Conservation (phyloP, 331 rosid genomes). For the Telfairia occidentalis region DNA sequence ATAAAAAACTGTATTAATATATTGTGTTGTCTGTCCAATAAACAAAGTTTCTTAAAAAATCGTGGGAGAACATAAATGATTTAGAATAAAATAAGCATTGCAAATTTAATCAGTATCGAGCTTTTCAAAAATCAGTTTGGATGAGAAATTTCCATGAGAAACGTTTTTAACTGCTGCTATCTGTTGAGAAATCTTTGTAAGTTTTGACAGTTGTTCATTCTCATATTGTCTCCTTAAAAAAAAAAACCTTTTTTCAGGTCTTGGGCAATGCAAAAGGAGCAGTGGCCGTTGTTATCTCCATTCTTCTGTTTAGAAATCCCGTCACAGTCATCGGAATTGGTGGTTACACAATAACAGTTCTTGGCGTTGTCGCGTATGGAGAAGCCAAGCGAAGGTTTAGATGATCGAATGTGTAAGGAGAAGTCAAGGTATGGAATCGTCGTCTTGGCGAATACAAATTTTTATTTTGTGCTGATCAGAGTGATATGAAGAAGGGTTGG, state of each 20-base stretch:
- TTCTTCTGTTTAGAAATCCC: conserved; percentile 75
- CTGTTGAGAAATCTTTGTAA: not conserved
- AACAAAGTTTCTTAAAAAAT: not conserved
- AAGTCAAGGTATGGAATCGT: conserved; percentile 59
- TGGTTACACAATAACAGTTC: conserved; percentile 63
- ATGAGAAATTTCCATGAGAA: not conserved
- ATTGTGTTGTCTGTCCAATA: not conserved
- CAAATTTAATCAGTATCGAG: not conserved
- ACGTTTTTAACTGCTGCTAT: not conserved
- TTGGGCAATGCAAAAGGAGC: conserved; percentile 98
- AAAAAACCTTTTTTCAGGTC: conserved; percentile 33
- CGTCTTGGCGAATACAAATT: not conserved
- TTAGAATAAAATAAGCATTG: not conserved
- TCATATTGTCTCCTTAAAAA: not conserved
- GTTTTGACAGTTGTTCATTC: not conserved
- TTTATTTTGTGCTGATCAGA: not conserved
- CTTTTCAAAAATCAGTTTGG: not conserved
- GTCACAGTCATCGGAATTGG: conserved; percentile 79
- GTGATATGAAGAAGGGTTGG: not conserved
- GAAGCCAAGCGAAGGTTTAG: conserved; percentile 81
- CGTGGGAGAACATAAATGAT: not conserved
- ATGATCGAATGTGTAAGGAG: conserved; percentile 62
- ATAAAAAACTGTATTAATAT: not conserved
- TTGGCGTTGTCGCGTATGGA: conserved; percentile 80
- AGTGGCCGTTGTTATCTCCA: conserved; percentile 92